Conservation (phyloP, 352 stramenopile species). For the Phytophthora fragariae region DNA sequence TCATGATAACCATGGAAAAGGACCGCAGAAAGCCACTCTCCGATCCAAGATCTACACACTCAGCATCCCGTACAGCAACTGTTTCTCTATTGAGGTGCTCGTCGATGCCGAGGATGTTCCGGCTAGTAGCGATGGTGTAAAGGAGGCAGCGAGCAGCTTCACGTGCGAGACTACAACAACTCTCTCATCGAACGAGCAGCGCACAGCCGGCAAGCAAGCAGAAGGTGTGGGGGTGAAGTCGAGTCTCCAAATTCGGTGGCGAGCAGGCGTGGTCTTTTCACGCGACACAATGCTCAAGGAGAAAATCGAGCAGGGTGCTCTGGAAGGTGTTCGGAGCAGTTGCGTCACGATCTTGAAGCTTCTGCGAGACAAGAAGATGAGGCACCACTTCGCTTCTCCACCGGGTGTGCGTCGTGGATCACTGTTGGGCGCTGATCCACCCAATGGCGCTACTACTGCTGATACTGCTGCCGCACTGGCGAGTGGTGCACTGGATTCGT, state of each 20-base stretch:
- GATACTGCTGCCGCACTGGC: slow-evolving; percentile 17
- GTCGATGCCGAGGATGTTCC: slow-evolving; percentile 54
- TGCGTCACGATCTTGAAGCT: slow-evolving; percentile 33
- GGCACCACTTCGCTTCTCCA: slow-evolving; percentile 9
- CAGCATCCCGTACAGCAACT: slow-evolving; percentile 71
- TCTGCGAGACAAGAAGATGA: slow-evolving; percentile 22
- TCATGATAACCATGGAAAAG: slow-evolving; percentile 16
- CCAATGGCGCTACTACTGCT: slow-evolving; percentile 4
- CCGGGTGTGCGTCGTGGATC: slow-evolving; percentile 19
- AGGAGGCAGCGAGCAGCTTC: slow-evolving; percentile 1
- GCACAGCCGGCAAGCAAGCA: neutral
- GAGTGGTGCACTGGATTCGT: slow-evolving; percentile 7
- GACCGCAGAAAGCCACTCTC: slow-evolving; percentile 49
- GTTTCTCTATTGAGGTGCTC: slow-evolving; percentile 67
- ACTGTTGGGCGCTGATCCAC: slow-evolving; percentile 11
- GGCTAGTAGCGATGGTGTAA: neutral
- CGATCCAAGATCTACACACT: slow-evolving; percentile 72
- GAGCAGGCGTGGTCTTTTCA: slow-evolving; percentile 41
- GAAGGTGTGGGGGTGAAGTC: slow-evolving; percentile 3
- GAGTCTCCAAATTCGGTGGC: slow-evolving; percentile 32
- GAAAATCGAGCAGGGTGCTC: slow-evolving; percentile 39
- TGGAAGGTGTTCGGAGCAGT: slow-evolving; percentile 39
- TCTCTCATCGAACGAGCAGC: slow-evolving; percentile 1
- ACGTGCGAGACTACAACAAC: neutral
- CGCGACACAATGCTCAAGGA: slow-evolving; percentile 37